These are phyloP conservation scores for Yamadazyma spencermartinsiae DNA, from an alignment of 1,139 yeast genomes.

Conservation along the genomic window DNA sequence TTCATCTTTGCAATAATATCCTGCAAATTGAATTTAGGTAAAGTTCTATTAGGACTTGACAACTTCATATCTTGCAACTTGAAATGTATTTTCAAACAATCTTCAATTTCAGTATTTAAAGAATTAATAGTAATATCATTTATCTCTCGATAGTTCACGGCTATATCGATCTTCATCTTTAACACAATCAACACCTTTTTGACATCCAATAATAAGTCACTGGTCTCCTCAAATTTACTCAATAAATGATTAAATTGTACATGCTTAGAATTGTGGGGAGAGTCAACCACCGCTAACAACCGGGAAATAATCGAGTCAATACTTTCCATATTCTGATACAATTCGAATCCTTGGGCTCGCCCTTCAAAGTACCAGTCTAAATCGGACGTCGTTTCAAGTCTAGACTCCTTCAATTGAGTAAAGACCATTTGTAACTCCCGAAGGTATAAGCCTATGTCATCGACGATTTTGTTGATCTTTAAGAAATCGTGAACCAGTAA, in stretches of 20 bases:
- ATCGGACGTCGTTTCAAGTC: slow-evolving; percentile 10
- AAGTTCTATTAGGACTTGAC: slow-evolving; percentile 42
- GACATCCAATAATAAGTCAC: slow-evolving; percentile 42
- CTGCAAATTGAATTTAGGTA: slow-evolving; percentile 41
- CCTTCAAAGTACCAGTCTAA: slow-evolving; percentile 55
- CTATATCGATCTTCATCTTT: slow-evolving; percentile 51
- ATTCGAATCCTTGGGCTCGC: slow-evolving; percentile 37
- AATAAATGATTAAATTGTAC: slow-evolving; percentile 17
- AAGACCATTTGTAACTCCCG: slow-evolving; percentile 20
- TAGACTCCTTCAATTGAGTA: slow-evolving; percentile 13
- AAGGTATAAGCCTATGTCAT: slow-evolving; percentile 33
- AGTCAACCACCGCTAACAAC: slow-evolving; percentile 28
- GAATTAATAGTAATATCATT: slow-evolving; percentile 51
- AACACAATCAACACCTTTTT: slow-evolving; percentile 36
- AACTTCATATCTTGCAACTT: slow-evolving; percentile 40
- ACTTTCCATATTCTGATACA: slow-evolving; percentile 37
- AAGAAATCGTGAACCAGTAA: slow-evolving; percentile 33
- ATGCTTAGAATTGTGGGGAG: slow-evolving; percentile 22
- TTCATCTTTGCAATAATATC: slow-evolving; percentile 42
- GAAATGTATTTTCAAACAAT: slow-evolving; percentile 41
- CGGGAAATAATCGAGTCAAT: slow-evolving; percentile 51
- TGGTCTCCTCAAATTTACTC: slow-evolving; percentile 32
- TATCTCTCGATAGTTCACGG: slow-evolving; percentile 61
- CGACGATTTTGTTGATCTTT: slow-evolving; percentile 30
- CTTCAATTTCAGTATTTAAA: slow-evolving; percentile 50